A percentile compares a stretch with the other conserved stretches of the same genome.
Conservation (phyloP, 176 grass and related monocot species). For the Puccinellia tenuiflora region DNA sequence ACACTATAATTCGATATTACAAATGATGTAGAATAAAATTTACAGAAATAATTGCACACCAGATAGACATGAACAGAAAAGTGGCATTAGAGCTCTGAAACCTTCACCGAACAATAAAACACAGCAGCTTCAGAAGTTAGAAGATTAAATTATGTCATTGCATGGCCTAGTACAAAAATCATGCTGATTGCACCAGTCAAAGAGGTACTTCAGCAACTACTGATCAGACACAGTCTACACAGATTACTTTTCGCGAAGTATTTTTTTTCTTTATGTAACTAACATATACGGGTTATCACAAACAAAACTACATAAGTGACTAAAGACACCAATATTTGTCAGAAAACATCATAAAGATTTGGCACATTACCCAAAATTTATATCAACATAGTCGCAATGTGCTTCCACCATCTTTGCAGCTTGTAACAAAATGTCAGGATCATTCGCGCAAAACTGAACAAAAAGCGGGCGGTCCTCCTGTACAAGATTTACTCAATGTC, state of each 20-base stretch:
- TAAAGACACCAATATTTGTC: background rate
- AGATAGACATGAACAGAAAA: background rate
- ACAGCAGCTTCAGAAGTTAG: background rate
- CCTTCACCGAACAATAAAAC: background rate
- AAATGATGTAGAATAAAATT: background rate
- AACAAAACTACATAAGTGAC: background rate
- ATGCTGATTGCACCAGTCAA: background rate
- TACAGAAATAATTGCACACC: background rate
- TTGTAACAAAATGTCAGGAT: slow-evolving; percentile 91
- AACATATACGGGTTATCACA: background rate
- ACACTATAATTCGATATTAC: background rate
- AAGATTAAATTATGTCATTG: background rate
- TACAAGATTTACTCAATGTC: slow-evolving; percentile 3
- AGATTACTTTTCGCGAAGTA: background rate
- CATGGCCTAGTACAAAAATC: background rate
- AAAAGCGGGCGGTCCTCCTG: slow-evolving; percentile 92
- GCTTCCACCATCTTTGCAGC: slow-evolving; percentile 77
- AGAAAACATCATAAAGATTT: slow-evolving; percentile 2
- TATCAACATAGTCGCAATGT: slow-evolving; percentile 89
- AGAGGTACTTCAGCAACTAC: background rate
- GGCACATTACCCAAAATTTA: slow-evolving; percentile 79
- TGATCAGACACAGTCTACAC: background rate
- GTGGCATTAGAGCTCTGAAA: background rate
- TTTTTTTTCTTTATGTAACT: background rate
- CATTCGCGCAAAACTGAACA: slow-evolving; percentile 98